These are phyloP conservation scores for Cryptomeria japonica DNA, from an alignment of 75 land plant genomes.

Conservation along the genomic window DNA sequence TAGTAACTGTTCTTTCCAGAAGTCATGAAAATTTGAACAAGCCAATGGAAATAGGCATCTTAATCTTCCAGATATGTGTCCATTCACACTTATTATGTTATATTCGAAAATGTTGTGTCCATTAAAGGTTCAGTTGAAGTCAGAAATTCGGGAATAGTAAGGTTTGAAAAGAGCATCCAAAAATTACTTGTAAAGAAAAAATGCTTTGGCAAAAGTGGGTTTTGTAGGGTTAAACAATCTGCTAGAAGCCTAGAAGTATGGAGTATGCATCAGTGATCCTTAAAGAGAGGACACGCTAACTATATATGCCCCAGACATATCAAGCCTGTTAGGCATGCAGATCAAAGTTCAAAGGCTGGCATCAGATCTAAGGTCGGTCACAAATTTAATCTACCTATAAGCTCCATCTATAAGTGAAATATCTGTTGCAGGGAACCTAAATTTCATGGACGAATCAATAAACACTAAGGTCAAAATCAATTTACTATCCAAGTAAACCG, in stretches of 20 bases:
- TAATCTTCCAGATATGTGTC: background rate
- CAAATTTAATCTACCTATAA: background rate
- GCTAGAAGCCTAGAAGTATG: background rate
- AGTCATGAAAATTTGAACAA: background rate
- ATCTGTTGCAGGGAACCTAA: background rate
- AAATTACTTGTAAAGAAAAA: background rate
- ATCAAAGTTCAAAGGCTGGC: too few species aligned
- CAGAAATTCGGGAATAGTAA: background rate
- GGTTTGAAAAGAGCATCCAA: background rate
- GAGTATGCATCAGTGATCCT: background rate
- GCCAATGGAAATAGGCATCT: background rate
- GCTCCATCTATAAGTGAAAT: background rate
- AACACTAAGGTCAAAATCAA: background rate
- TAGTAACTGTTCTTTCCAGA: background rate
- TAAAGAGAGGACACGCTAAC: background rate
- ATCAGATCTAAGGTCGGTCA: background rate
- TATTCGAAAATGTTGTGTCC: background rate
- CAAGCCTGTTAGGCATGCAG: too few species aligned
- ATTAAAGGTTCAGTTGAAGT: background rate
- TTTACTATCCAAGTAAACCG: background rate
- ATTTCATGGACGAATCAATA: background rate
- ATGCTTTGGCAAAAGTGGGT: background rate
- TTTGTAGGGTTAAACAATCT: background rate
- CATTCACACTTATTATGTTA: background rate
- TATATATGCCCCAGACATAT: background rate